These are phyloP conservation scores for Tagetes patula DNA, from an alignment of 129 eudicot genomes.

Conservation along the genomic window DNA sequence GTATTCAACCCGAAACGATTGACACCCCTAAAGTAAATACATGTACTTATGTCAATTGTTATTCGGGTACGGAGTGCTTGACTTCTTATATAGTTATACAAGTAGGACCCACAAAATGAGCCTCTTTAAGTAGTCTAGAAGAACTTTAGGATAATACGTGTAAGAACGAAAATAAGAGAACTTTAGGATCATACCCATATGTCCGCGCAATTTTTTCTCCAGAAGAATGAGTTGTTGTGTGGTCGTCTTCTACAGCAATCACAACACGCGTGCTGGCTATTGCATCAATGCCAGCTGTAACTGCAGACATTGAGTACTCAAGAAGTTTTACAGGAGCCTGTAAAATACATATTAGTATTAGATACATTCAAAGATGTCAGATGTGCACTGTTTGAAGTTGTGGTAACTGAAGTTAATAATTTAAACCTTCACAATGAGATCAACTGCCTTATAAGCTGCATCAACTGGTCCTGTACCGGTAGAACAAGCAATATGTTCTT, in stretches of 20 bases:
- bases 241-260: slow-evolving; percentile 45
- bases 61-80: neutral
- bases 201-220: slow-evolving; percentile 56
- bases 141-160: neutral
- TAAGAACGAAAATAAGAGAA: no score
- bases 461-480: slow-evolving; percentile 98
- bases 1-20: neutral
- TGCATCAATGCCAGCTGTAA: slow-evolving; percentile 93
- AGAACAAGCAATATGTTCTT: slow-evolving; percentile 74
- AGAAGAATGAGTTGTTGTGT: slow-evolving; percentile 50
- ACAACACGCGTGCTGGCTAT: slow-evolving; percentile 75
- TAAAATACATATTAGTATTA: slow-evolving; percentile 4
- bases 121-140: neutral
- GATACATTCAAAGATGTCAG: neutral
- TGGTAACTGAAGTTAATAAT: neutral
- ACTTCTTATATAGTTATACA: neutral
- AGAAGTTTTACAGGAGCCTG: slow-evolving; percentile 82
- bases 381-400: neutral
- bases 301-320: slow-evolving; percentile 80
- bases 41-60: neutral
- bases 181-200: slow-evolving; percentile 48
- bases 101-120: neutral
- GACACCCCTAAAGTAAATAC: neutral
- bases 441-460: slow-evolving; percentile 93
- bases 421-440: slow-evolving; percentile 77